Conservation (phyloP, 106 monocot species). For the Allium sativum region DNA sequence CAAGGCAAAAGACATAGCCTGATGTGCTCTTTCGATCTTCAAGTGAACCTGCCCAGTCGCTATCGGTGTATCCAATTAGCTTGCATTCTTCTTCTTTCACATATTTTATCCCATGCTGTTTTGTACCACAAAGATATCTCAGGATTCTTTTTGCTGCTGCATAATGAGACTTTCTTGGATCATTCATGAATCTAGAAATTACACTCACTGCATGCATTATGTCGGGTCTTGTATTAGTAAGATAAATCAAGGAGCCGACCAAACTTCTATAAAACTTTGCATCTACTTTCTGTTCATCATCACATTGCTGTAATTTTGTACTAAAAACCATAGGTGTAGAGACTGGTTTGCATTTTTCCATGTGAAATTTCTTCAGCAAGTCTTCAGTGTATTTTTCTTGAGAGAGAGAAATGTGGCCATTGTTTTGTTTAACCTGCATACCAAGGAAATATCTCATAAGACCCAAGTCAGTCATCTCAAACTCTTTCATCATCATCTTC, state of each 20-base stretch:
- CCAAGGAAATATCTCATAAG: constrained; percentile 1
- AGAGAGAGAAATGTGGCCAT: background rate
- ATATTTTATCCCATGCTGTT: background rate
- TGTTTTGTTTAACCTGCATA: background rate
- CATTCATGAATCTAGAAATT: too few relatives aligned
- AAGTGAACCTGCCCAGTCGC: constrained; percentile 6
- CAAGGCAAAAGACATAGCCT: too few relatives aligned
- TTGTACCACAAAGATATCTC: background rate
- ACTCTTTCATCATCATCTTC: background rate
- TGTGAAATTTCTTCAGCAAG: too few relatives aligned
- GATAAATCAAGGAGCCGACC: background rate
- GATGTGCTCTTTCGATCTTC: too few relatives aligned
- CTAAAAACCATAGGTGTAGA: background rate
- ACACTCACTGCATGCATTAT: too few relatives aligned
- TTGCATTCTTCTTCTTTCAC: background rate
- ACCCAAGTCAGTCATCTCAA: too few relatives aligned
- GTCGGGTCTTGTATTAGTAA: too few relatives aligned
- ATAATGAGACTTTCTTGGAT: too few relatives aligned
- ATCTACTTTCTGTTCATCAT: background rate
- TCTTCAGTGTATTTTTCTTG: too few relatives aligned
- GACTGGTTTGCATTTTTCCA: too few relatives aligned
- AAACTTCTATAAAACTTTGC: background rate
- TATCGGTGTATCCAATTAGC: constrained; percentile 1
- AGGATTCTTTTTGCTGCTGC: constrained; percentile 2
- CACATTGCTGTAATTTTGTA: too few relatives aligned